A percentile compares a stretch with the other conserved stretches of the same genome.
phyloP scores from a whole-genome alignment of 257 asterid species.

The Solanum dulcamara region DNA sequence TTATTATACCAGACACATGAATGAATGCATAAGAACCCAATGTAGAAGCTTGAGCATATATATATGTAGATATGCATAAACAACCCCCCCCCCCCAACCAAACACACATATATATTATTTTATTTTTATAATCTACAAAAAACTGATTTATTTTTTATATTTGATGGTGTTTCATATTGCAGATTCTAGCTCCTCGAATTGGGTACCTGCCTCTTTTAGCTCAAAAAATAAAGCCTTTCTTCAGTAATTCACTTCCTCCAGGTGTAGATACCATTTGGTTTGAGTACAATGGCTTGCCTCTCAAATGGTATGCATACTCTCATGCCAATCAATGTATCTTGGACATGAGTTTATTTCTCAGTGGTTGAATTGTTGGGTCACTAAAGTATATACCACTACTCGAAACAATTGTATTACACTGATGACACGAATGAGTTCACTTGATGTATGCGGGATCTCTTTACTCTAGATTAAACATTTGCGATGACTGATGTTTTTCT shows the following conservation, averaged over 20 bases:
- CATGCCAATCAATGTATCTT: neutral
- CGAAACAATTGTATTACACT: neutral
- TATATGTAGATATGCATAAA: too few species aligned
- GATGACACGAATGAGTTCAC: neutral
- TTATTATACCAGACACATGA: neutral
- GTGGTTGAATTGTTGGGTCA: neutral
- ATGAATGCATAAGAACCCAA: neutral
- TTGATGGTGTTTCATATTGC: conserved; percentile 16
- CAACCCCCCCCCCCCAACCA: neutral
- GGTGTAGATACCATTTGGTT: conserved; percentile 97
- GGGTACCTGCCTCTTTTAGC: conserved; percentile 90
- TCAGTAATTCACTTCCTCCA: conserved; percentile 85
- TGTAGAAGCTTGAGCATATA: neutral
- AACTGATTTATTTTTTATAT: neutral
- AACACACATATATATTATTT: neutral
- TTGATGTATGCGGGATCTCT: neutral
- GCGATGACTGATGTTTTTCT: neutral
- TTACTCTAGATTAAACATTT: neutral
- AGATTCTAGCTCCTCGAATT: conserved; percentile 89
- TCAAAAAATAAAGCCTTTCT: conserved; percentile 78
- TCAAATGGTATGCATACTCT: conserved; percentile 59
- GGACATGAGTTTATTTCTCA: neutral
- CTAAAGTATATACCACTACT: neutral
- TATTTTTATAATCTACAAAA: neutral
- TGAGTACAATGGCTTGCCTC: conserved; percentile 94